Conservation (phyloP, 805 yeast genomes). For the Nakazawaea wyomingensis region DNA sequence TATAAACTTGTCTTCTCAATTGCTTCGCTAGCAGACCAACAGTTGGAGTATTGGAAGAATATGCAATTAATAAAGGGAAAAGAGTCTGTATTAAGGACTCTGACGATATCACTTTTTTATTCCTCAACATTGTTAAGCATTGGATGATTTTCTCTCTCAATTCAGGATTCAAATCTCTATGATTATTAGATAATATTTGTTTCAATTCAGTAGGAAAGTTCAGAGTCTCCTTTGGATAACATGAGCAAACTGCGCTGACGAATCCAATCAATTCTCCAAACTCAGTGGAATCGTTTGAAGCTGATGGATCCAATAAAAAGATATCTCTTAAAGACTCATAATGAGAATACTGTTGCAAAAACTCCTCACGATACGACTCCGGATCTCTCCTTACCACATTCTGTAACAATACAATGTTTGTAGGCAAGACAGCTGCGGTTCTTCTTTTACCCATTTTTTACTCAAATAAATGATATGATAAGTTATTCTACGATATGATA, state of each 20-base stretch:
- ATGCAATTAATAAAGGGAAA: conserved; percentile 77
- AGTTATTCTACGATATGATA: too few species aligned
- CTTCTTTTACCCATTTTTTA: conserved; percentile 70
- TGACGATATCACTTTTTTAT: conserved; percentile 72
- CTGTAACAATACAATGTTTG: conserved; percentile 85
- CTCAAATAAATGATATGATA: too few species aligned
- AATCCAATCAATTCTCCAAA: conserved; percentile 85
- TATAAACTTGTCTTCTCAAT: conserved; percentile 76
- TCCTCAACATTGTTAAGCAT: conserved; percentile 83
- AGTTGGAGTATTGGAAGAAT: conserved; percentile 45
- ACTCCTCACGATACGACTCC: conserved; percentile 89
- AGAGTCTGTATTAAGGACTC: conserved; percentile 80
- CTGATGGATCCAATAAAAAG: conserved; percentile 62
- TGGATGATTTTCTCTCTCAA: conserved; percentile 89
- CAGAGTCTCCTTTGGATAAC: conserved; percentile 85
- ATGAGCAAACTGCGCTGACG: conserved; percentile 84
- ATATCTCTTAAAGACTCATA: conserved; percentile 89
- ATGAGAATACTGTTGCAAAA: conserved; percentile 86
- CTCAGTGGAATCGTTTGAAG: conserved; percentile 46
- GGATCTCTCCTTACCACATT: conserved; percentile 94
- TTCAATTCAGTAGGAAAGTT: conserved; percentile 79
- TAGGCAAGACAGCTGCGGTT: conserved; percentile 91
- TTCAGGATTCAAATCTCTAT: conserved; percentile 76
- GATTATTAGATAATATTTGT: conserved; percentile 63
- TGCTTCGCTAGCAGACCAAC: conserved; percentile 71